Conservation (phyloP, 1,139 yeast species). For the Pichia sp. region DNA sequence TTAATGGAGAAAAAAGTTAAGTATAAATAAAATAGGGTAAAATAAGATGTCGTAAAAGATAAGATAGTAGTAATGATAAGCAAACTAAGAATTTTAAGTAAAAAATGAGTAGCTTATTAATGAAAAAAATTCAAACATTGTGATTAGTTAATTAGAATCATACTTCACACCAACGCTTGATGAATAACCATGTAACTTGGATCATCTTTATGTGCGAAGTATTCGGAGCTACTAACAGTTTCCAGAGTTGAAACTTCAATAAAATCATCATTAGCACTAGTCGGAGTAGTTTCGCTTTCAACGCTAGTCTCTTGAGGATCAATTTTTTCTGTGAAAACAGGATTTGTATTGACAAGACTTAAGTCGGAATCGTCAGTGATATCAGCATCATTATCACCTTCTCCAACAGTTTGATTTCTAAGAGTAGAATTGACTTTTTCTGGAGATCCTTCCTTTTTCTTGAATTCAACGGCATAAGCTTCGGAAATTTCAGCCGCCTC, state of each 20-base stretch:
- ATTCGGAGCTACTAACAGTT: conserved; percentile 46
- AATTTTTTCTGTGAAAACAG: conserved; percentile 18
- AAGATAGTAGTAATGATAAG: too few species aligned
- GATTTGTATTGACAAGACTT: conserved; percentile 8
- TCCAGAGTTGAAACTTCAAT: conserved; percentile 41
- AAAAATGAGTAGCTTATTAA: too few species aligned
- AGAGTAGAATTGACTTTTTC: conserved; percentile 1
- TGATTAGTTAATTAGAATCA: too few species aligned
- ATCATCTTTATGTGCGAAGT: conserved; percentile 37
- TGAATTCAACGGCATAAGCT: conserved; percentile 10
- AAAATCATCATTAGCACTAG: conserved; percentile 9
- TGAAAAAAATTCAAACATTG: too few species aligned
- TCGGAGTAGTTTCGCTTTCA: conserved; percentile 4
- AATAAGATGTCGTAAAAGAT: too few species aligned
- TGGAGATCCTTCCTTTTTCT: conserved; percentile 4
- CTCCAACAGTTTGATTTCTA: conserved; percentile 2
- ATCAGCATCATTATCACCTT: conserved; percentile 10
- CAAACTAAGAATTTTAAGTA: too few species aligned
- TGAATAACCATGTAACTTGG: conserved; percentile 48
- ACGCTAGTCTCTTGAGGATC: conserved; percentile 1
- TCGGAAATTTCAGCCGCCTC: conserved; percentile 10
- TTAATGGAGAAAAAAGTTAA: too few species aligned
- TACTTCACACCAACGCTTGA: too few species aligned
- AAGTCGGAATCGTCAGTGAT: conserved; percentile 12
- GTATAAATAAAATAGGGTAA: too few species aligned